Percentiles rank a stretch among this genome's conserved stretches.
These are phyloP conservation scores for Elaeagnus macrophylla DNA, from an alignment of 306 rosid genomes.

Conservation along the genomic window DNA sequence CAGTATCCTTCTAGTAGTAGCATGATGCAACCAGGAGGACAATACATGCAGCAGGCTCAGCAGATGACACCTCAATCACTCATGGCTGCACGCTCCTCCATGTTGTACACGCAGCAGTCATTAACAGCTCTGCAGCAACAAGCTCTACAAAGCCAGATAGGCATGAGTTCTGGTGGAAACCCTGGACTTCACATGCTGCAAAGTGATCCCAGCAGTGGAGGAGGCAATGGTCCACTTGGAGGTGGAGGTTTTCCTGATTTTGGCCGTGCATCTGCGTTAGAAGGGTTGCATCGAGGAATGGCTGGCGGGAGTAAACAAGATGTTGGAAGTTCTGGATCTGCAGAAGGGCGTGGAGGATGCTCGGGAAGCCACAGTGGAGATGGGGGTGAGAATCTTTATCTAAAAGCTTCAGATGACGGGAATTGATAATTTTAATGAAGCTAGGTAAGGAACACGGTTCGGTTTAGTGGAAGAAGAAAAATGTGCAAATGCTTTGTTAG, in stretches of 20 bases:
- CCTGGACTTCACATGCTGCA: conserved; percentile 74
- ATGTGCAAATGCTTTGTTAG: too few relatives aligned
- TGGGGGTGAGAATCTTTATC: conserved; percentile 74
- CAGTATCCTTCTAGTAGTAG: conserved; percentile 62
- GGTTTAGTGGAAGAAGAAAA: too few relatives aligned
- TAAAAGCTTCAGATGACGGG: conserved; percentile 61
- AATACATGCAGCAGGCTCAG: conserved; percentile 83
- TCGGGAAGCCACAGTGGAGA: conserved; percentile 55
- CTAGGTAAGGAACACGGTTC: too few relatives aligned
- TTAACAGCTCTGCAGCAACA: conserved; percentile 72
- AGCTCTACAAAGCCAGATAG: conserved; percentile 71
- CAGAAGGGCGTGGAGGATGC: conserved; percentile 64
- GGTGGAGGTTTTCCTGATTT: conserved; percentile 66
- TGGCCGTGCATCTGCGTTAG: conserved; percentile 44
- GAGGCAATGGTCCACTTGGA: conserved; percentile 46
- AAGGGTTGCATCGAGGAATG: conserved; percentile 56
- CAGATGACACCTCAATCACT: conserved; percentile 83
- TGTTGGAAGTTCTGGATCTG: conserved; percentile 43
- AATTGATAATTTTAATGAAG: conserved; percentile 21
- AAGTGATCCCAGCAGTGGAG: conserved; percentile 43
- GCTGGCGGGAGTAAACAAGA: conserved; percentile 76
- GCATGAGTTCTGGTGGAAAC: conserved; percentile 52
- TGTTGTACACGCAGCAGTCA: conserved; percentile 75
- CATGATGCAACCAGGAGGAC: conserved; percentile 75
- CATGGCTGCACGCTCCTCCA: conserved; percentile 88